Evolutionary conservation across 2,329 filamentous ascomycete genomes (phyloP), one percentile per base, ranked within the genome.

Genomic region (Aspergillus sp.): DNA sequence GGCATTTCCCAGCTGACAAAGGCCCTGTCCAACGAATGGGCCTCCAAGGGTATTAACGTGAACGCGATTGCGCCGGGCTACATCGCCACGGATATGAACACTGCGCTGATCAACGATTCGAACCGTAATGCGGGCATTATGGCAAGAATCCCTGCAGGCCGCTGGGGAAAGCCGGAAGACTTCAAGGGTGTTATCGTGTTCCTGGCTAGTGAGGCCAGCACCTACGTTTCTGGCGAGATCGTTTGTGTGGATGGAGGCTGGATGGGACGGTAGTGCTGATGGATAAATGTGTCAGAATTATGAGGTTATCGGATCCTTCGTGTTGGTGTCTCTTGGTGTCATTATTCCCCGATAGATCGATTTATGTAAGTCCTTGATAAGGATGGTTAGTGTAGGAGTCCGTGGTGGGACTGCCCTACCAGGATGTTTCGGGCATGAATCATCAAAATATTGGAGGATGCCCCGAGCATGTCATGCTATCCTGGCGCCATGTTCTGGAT

Each of bases 1-100:
- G 91, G 88, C 10, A 87, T 96, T 0, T 87, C 84, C 4, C 91
- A 96, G 74, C 73, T 95, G 55, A 94, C 90, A 49, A 95, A 94
- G 76, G 87, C 87, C 23, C 78, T 96, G 51, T 85, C 86, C 44
- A 96, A 96, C 67, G 89, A 95, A 75, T 96, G 91, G 91, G 84
- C 87, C 0, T 71, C 77, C n/a, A 81, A 85, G 64, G 90, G 91
- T 2, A 81, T 96, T 55, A 89, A 82, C 0, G 91, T 96, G 34
- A 96, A 96, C 71, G 89, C 88, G 5, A 89, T 96, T 66, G 91
- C 91, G 2, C 91, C 91, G 0, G 91, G 91, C 0, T 96, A 96
- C 71, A 89, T 96, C 62, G 88, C 83, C 46, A 96, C 91, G n/a
- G 91, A 96, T 55, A 96, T 96, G 92, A 97, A 96, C 70, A 81